Evolutionary conservation across 495 filamentous ascomycete genomes (phyloP), one percentile per base, ranked within the genome.

Genomic region (Neurospora pannonica): DNA sequence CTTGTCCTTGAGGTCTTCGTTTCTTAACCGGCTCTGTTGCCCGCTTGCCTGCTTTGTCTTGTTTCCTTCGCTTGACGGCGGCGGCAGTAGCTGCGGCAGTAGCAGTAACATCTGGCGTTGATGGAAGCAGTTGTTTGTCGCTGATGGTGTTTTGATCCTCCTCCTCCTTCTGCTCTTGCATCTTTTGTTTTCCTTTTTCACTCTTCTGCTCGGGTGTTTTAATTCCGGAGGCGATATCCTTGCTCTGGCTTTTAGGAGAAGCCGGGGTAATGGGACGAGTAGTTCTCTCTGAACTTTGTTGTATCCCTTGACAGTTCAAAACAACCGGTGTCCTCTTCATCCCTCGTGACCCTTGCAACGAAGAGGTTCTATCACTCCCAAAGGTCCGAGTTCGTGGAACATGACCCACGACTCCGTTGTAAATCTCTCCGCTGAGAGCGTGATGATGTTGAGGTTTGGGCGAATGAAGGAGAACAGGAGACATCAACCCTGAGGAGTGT

Each of bases 61-160:
- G 77, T 75, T 82, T 82, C 40, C 82, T 74, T 70, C 82, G 71
- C 71, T 72, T 76, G 4, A 81, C 79, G 6, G 81, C 76, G 7
- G 73, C 75, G 0, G 79, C 42, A 72, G 48, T 36, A 72, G 75
- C 48, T 38, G 74, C 71, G 71, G 70, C 71, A 28, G 60, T 9
- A 6, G 36, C 67, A 31, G 48, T 28, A 5, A 62, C 36, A 72
- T 67, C 17, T 74, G 28, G 36, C 42, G 72, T 34, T 70, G 36
- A 39, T 73, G 37, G 21, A 60, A 48, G 9, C 42, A 38, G 10
- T 67, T 70, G 48, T 72, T 62, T 21, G 74, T 72, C 11, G 71
- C 39, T 4, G 36, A 48, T 40, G 7, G 6, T 34, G 38, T 9
- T 37, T 2, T 39, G n/a, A 15, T 37, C 7, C 13, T 71, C 43